phyloP scores from a whole-genome alignment of 192 early-diverging fungal genomes.

The Coemansia aciculifera region DNA sequence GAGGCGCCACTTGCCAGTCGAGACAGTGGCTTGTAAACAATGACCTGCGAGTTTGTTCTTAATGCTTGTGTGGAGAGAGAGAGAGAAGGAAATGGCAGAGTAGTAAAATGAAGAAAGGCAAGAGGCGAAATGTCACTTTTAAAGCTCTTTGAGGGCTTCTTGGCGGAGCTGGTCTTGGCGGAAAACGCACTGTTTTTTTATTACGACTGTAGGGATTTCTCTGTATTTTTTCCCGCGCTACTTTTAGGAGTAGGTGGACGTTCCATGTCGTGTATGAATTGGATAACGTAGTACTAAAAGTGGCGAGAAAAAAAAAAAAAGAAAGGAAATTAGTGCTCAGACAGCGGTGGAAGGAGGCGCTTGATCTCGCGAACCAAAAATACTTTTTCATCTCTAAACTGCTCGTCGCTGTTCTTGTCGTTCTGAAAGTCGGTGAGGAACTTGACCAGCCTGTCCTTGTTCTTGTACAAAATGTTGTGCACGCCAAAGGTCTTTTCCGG shows the following conservation, averaged over 20 bases:
- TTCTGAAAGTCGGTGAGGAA: conserved; percentile 93
- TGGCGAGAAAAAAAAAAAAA: neutral
- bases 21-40: neutral
- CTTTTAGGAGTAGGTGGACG: neutral
- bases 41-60: neutral
- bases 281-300: neutral
- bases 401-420: conserved; percentile 96
- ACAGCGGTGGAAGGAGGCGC: conserved; percentile 35
- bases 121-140: neutral
- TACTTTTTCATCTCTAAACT: conserved; percentile 98
- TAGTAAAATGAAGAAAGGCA: neutral
- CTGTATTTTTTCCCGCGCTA: neutral
- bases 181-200: neutral
- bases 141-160: neutral
- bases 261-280: neutral
- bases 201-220: neutral
- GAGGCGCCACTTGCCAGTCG: neutral
- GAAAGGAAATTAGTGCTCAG: conserved; percentile 7
- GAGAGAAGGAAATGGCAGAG: neutral
- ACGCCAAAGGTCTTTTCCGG: conserved; percentile 94
- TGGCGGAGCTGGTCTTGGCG: neutral
- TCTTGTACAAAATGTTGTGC: conserved; percentile 87
- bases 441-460: conserved; percentile 83
- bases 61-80: neutral
- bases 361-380: conserved; percentile 92